These are phyloP conservation scores for Eucommia ulmoides DNA, from an alignment of 257 asterid genomes.

Conservation along the genomic window DNA sequence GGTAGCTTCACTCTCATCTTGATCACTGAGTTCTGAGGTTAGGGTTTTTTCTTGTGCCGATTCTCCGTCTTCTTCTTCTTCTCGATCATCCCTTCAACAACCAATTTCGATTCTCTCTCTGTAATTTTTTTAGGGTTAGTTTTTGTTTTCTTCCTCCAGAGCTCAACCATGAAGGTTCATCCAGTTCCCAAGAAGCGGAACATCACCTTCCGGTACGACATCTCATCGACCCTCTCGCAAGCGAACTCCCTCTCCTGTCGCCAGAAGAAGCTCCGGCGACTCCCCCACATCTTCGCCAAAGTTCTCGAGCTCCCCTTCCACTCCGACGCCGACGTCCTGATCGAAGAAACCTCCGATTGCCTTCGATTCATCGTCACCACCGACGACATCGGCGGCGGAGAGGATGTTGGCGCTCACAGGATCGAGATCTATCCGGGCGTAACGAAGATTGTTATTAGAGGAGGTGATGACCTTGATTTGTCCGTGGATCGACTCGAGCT, in stretches of 20 bases:
- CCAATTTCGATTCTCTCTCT: no score
- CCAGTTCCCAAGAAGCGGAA: slow-evolving; percentile 51
- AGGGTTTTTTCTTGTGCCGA: no score
- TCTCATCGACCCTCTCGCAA: slow-evolving; percentile 40
- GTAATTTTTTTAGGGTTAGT: no score
- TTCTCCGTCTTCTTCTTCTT: no score
- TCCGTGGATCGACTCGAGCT: slow-evolving; percentile 48
- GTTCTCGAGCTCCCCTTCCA: slow-evolving; percentile 68
- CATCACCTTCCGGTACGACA: slow-evolving; percentile 52
- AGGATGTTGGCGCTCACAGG: slow-evolving; percentile 52
- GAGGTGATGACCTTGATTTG: slow-evolving; percentile 23
- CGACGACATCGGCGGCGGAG: slow-evolving; percentile 29
- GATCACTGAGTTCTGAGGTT: no score
- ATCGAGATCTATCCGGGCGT: slow-evolving; percentile 75
- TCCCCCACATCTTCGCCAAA: slow-evolving; percentile 80
- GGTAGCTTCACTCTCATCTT: no score
- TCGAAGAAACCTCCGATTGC: slow-evolving; percentile 41
- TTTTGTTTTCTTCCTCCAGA: no score
- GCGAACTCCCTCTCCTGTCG: slow-evolving; percentile 30
- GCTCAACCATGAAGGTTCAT: slow-evolving; percentile 64
- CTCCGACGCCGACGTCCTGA: slow-evolving; percentile 57
- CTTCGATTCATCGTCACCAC: slow-evolving; percentile 52
- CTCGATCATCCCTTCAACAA: no score
- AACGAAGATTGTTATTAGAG: slow-evolving; percentile 51
- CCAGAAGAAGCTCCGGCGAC: slow-evolving; percentile 58